Evolutionary conservation across 2,329 filamentous ascomycete genomes (phyloP), one percentile per base, ranked within the genome.

Genomic region (Claviceps maximensis): DNA sequence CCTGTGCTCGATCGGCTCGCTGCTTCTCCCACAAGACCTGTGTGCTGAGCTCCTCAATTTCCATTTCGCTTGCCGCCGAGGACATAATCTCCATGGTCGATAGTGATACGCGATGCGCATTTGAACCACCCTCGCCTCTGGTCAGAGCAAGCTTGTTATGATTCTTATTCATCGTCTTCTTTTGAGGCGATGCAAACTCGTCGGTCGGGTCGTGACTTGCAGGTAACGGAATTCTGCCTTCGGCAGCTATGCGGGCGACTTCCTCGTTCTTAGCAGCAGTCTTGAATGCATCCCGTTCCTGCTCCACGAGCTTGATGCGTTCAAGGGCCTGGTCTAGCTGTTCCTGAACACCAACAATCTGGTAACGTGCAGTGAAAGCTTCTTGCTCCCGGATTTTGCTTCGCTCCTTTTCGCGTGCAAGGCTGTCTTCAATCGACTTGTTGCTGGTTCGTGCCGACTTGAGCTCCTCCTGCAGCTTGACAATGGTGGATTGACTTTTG

Each of bases 201-300:
- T 83, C 81, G 36, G 79, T 73, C 15, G 76, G 73, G 13, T 74
- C 70, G n/a, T 73, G 71, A 2, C 54, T 59, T 50, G 44, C 73
- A 61, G 85, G 84, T 13, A 88, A 69, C 2, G 85, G 82, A 52
- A 89, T 77, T 46, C 75, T 77, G 19, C 84, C 84, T 63, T 89
- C 84, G 23, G 84, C 82, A 3, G 86, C 84, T 51, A 89, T 83
- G 49, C 82, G 78, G 21, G 83, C 78, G 25, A 88, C 77, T 63
- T 88, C 84, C 61, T 89, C 84, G 60, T 86, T 85, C 68, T 85
- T 77, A 33, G 86, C 78, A 50, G 82, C 81, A 2, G 79, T 82
- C 69, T 85, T 87, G 62, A 87, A 78, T 3, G 84, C 80, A 64
- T 89, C 85, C 8, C 84, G 82, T 67, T 90, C 86, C 62, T 86